Percentiles rank a stretch among this genome's conserved stretches.
These are phyloP conservation scores for Penicillium soppii DNA, from an alignment of 495 filamentous ascomycete species.

Conservation along the genomic window DNA sequence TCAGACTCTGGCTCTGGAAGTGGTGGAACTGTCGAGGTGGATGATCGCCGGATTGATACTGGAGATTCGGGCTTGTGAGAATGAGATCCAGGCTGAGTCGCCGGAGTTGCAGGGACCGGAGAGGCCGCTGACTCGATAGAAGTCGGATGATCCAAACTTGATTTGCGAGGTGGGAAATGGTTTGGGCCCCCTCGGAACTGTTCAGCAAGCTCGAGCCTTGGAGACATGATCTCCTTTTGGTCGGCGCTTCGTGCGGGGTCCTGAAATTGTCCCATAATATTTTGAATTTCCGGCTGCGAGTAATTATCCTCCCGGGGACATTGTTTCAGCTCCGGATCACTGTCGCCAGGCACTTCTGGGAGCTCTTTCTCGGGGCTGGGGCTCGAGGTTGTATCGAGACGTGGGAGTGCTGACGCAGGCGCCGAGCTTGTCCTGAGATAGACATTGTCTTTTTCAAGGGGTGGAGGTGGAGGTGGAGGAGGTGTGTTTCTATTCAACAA, in stretches of 20 bases:
- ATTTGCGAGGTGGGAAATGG: constrained; percentile 77
- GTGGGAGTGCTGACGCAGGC: constrained; percentile 50
- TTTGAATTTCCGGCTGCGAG: constrained; percentile 87
- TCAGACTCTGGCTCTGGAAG: constrained; percentile 87
- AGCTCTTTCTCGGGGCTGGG: constrained; percentile 49
- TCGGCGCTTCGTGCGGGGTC: constrained; percentile 64
- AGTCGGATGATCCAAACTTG: constrained; percentile 72
- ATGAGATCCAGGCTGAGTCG: constrained; percentile 20
- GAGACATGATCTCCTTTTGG: constrained; percentile 79
- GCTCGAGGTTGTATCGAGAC: constrained; percentile 44
- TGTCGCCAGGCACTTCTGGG: constrained; percentile 55
- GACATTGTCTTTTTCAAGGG: constrained; percentile 48
- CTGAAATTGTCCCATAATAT: constrained; percentile 85
- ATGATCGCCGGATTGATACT: constrained; percentile 47
- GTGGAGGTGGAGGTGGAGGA: constrained; percentile 40
- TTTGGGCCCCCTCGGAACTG: constrained; percentile 61
- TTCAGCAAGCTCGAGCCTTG: constrained; percentile 69
- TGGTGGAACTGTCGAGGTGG: constrained; percentile 55
- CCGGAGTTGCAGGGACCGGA: constrained; percentile 15
- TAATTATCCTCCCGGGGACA: constrained; percentile 54
- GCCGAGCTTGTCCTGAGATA: constrained; percentile 63
- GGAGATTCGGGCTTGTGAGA: constrained; percentile 27
- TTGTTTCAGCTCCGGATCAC: constrained; percentile 49
- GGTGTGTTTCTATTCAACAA: constrained; percentile 21
- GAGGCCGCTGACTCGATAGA: constrained; percentile 8